Base-by-base conservation (phyloP, 225 moss, liverwort and hornwort species). In the Sphagnum contortum region DNA sequence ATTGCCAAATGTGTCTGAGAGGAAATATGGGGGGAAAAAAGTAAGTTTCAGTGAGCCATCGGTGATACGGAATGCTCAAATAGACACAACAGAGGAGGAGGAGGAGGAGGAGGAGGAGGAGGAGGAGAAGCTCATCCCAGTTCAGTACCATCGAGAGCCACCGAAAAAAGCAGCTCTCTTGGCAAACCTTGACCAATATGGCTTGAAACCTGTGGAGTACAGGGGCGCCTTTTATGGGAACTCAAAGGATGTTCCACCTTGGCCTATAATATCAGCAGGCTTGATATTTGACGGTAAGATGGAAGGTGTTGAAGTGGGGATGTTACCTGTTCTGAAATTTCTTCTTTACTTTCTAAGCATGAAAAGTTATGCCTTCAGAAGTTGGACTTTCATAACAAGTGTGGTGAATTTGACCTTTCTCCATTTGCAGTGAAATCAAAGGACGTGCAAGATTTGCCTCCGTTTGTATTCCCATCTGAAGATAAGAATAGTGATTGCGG, bases 261-360 rank as follows among this genome's bases (percentile, higher is more conserved):
- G 79, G 52, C 82, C 94, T 60, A 72, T 75, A 9, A 77, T 88
- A 48, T 82, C 86, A 74, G 94, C 91, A 58, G 94, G 94, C 70
- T 80, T 95, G 68, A 52, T 95, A 55, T 95, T 95, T 81, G 91
- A 95, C 71, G 89, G 94, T 95, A 75, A 74, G 81, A 60, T 57
- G 14, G 3, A 49, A 44, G 50, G 13, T 29, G 10, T 52, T 29
- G 29, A 29, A 29, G 29, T 29, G 29, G 29, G 29, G 29, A 29
- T 29, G 29, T 29, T 29, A 29, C 29, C 29, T 29, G 29, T 29
- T 29, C 29, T 29, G 29, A 0, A 29, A 29, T 29, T 29, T 29
- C 29, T 29, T 29, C 29, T 29, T 1, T 29, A 29, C 1, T 29
- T 29, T 29, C 29, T 29, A 29, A 29, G 0, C 29, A 29, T 29